Percentiles rank a stretch among this genome's conserved stretches.
These are phyloP conservation scores for Pisolithus albus DNA, from an alignment of 768 basidiomycete species.

Conservation along the genomic window DNA sequence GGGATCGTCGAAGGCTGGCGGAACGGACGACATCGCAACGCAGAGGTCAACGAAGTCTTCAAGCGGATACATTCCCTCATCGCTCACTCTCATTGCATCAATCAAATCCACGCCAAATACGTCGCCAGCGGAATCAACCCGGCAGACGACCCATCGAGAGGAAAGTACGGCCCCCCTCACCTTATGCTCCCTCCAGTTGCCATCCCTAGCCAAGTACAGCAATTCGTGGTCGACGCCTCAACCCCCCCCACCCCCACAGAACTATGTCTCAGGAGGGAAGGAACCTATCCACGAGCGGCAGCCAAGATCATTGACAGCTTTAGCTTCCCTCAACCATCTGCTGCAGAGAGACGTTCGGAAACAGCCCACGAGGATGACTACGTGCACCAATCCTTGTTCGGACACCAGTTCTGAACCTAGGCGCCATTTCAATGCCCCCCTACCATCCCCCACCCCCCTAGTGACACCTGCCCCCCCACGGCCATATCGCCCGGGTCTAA, in stretches of 20 bases:
- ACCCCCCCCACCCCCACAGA: constrained; percentile 2
- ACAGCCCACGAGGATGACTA: too few species aligned
- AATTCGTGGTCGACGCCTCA: constrained; percentile 13
- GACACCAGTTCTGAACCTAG: too few species aligned
- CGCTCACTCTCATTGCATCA: not conserved
- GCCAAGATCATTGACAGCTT: not conserved
- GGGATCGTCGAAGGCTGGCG: constrained; percentile 10
- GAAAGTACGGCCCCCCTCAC: not conserved
- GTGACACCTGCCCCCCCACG: too few species aligned
- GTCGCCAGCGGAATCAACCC: constrained; percentile 2
- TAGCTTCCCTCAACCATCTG: too few species aligned
- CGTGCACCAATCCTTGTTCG: too few species aligned
- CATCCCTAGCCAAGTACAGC: constrained; percentile 5
- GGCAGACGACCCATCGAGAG: constrained; percentile 6
- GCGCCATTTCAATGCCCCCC: too few species aligned
- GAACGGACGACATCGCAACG: constrained; percentile 5
- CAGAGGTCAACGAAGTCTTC: constrained; percentile 9
- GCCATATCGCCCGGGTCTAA: too few species aligned
- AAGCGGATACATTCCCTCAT: constrained; percentile 7
- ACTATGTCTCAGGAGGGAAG: constrained; percentile 3
- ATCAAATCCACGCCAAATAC: not conserved
- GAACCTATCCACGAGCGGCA: not conserved
- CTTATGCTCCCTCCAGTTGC: constrained; percentile 8
- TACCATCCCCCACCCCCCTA: too few species aligned
- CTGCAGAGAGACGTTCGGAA: too few species aligned